Conservation (phyloP, 164 flowering plant genomes). For the Magnolia officinalis region DNA sequence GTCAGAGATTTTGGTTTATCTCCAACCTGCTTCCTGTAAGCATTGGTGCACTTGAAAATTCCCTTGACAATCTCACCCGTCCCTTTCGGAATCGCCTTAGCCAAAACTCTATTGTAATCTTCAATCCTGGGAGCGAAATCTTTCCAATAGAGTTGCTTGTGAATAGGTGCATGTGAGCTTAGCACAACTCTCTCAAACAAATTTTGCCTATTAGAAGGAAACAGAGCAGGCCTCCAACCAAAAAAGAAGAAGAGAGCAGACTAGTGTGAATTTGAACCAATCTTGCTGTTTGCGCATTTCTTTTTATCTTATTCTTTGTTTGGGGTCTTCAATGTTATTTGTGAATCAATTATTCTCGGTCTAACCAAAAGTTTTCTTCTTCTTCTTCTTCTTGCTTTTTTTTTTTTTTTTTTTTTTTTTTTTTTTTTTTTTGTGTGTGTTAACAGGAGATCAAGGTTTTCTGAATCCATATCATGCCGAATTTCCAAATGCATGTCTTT, state of each 20-base stretch:
- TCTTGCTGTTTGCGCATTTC: background rate
- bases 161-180: too few species aligned
- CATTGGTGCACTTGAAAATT: constrained; percentile 71
- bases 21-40: constrained; percentile 68
- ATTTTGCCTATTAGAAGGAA: background rate
- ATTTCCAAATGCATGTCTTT: constrained; percentile 85
- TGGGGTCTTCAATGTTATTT: background rate
- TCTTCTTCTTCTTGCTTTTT: too few species aligned
- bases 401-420: too few species aligned
- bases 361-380: too few species aligned
- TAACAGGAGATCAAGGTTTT: constrained; percentile 95
- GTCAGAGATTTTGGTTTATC: too few species aligned
- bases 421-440: too few species aligned
- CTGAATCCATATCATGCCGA: constrained; percentile 77
- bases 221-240: background rate
- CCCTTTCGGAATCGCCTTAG: constrained; percentile 79
- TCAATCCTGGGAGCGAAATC: constrained; percentile 74
- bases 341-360: too few species aligned
- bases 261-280: background rate
- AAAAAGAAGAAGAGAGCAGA: too few species aligned
- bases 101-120: constrained; percentile 62
- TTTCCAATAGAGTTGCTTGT: constrained; percentile 39
- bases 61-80: constrained; percentile 86
- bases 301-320: background rate
- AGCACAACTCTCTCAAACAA: background rate